Evolutionary conservation across 129 eudicot genomes (phyloP), one percentile per base, ranked within the genome.

Genomic region (Mikania micrantha): DNA sequence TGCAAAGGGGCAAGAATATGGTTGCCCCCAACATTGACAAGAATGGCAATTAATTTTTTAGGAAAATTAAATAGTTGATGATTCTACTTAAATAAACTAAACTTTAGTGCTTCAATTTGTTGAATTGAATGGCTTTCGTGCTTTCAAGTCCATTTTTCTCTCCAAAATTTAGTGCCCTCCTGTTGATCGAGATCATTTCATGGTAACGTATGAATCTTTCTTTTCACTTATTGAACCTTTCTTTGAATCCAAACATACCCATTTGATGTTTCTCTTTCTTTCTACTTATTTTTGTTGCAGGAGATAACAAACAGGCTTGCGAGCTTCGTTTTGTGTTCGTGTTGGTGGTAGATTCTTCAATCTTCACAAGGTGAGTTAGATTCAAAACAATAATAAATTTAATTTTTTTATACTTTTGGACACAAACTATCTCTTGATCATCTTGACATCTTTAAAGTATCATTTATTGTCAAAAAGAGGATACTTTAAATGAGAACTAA

Each of bases 301-400:
- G 97, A 91, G 87, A 73, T 95, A 91, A 70, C 95, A 91, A 78
- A 91, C 96, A 36, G 96, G 98, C 20, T 82, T 88, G 60, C 98
- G 90, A 1, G 91, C 79, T 49, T 79, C 95, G 28, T 75, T 88
- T 56, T 80, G 84, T 7, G 95, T 92, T 48, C 87, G 76, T 17
- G 77, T 92, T 69, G 91, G 83, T 59, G 70, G 77, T 15, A 82
- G 84, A 76, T 75, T 79, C 64, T 92, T 92, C 81, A 82, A 84
- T 75, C 82, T 92, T 73, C 98, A 92, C 77, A 88, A 86, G 94
- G 97, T 91, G 49, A 39, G 44, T 77, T 76, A 7, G 4, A 27
- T 60, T n/a, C 4, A 44, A 60, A 19, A n/a, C n/a, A n/a, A n/a
- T n/a, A n/a, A n/a, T n/a, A 28, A 11, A 3, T 11, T 21, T 64